Percentiles rank a stretch among this genome's conserved stretches.
These are phyloP conservation scores for Pleurotus citrinopileatus DNA, from an alignment of 768 basidiomycete species.

Conservation along the genomic window DNA sequence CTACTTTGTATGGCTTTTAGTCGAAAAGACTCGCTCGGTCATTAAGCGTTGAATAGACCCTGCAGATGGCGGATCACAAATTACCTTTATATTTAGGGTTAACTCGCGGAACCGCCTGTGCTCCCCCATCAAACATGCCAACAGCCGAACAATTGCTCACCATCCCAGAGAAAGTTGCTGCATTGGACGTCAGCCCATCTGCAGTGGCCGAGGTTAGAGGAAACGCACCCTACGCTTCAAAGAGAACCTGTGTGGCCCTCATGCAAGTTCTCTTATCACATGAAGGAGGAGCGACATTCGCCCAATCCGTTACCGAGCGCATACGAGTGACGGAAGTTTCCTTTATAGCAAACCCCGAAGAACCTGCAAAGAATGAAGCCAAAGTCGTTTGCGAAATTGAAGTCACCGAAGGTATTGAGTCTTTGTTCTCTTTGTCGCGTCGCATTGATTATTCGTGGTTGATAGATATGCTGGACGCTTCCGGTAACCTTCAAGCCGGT, in stretches of 20 bases:
- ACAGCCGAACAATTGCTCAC: background rate
- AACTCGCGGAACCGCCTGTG: background rate
- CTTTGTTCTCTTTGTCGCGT: background rate
- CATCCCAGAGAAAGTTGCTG: background rate
- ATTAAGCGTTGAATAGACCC: no score
- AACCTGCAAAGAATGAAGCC: constrained; percentile 31
- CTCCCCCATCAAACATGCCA: background rate
- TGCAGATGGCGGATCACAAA: no score
- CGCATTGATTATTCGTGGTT: background rate
- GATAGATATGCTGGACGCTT: constrained; percentile 41
- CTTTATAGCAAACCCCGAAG: constrained; percentile 30
- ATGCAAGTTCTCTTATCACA: background rate
- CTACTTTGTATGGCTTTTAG: no score
- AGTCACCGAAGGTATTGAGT: constrained; percentile 44
- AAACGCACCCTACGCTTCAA: background rate
- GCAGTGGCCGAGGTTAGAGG: background rate
- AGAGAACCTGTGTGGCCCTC: background rate
- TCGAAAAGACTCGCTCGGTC: no score
- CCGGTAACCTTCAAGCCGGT: constrained; percentile 37
- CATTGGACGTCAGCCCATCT: background rate
- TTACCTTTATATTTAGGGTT: no score
- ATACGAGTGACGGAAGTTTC: constrained; percentile 33
- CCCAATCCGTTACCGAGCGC: background rate
- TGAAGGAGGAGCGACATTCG: background rate
- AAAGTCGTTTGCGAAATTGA: constrained; percentile 38